Evolutionary conservation across 179 eudicot species (phyloP), one percentile per base, ranked within the genome.

Genomic region (Spinacia oleracea): DNA sequence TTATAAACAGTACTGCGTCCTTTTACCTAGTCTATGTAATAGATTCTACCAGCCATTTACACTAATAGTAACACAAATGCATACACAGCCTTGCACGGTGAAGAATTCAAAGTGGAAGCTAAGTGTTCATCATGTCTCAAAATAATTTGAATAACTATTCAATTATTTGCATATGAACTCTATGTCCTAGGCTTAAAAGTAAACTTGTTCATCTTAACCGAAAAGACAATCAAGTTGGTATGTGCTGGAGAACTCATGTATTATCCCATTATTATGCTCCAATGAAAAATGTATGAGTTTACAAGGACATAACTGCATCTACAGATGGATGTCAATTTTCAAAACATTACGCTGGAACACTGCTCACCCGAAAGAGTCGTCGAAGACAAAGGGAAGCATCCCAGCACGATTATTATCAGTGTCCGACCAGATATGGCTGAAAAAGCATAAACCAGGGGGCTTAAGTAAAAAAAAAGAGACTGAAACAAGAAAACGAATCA

Each of bases 301-400:
- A 75, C 43, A 60, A 6, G 38, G 9, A 31, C 58, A 66, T 29
- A 5, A 38, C 43, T 42, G 35, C 45, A 70, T 72, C 63, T 51
- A 29, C 21, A 73, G 34, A 25, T 15, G 63, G 40, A 50, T 9
- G 20, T 23, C 15, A 58, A 31, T 70, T 55, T 5, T 18, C 23
- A 60, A 29, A 76, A 23, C 2, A 23, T 45, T 45, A 42, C 32
- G 16, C 18, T 15, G 51, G 59, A 79, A 74, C 70, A 34, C 31
- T 45, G 85, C 93, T 87, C 87, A 96, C 99, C 99, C 94, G 77
- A 96, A 96, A 62, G 96, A 89, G 75, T 92, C 92, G 43, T 91
- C 98, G 85, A 94, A 96, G 55, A 96, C 99, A 85, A 96, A 96
- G 9, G 98, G 99, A 85, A 96, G 96, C 99, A 96, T 96, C 81